phyloP scores from a whole-genome alignment of 2,329 filamentous ascomycete species.

The Zymoseptoria tritici region DNA sequence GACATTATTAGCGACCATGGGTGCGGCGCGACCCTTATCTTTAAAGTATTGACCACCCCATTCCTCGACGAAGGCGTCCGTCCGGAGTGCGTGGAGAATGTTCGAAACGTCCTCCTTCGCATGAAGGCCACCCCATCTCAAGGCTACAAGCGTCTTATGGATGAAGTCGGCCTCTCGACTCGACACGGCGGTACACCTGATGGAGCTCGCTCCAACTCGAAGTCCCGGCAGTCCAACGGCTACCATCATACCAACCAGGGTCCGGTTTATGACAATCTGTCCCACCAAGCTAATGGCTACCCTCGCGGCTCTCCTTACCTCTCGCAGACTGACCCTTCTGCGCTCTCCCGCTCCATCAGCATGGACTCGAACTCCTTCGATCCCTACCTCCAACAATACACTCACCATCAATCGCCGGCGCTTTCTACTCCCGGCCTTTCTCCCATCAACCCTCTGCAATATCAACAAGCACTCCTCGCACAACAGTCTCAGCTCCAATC shows the following conservation, averaged over 20 bases:
- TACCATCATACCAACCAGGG: slow-evolving; percentile 21
- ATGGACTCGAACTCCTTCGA: slow-evolving; percentile 45
- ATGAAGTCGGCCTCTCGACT: slow-evolving; percentile 83
- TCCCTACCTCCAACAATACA: slow-evolving; percentile 36
- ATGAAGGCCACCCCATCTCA: slow-evolving; percentile 91
- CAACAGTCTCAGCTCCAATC: slow-evolving; percentile 8
- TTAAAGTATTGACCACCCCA: slow-evolving; percentile 95
- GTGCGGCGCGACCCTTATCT: slow-evolving; percentile 91
- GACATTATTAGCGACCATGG: slow-evolving; percentile 85
- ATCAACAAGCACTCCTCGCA: slow-evolving; percentile 49
- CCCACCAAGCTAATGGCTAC: slow-evolving; percentile 26
- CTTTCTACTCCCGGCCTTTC: slow-evolving; percentile 30
- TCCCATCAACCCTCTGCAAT: slow-evolving; percentile 44
- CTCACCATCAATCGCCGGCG: slow-evolving; percentile 26
- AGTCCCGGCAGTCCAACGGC: slow-evolving; percentile 27
- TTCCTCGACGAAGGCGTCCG: slow-evolving; percentile 94
- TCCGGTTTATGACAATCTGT: slow-evolving; percentile 11
- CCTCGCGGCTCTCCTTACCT: slow-evolving; percentile 31
- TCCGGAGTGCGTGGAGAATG: slow-evolving; percentile 79
- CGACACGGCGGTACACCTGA: slow-evolving; percentile 34
- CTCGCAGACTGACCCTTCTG: slow-evolving; percentile 33
- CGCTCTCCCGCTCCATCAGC: slow-evolving; percentile 40
- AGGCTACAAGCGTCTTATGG: slow-evolving; percentile 97
- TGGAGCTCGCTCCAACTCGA: slow-evolving; percentile 30
- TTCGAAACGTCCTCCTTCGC: slow-evolving; percentile 77